These are phyloP conservation scores for Malassezia japonica DNA, from an alignment of 1,284 basidiomycete genomes.

Conservation along the genomic window DNA sequence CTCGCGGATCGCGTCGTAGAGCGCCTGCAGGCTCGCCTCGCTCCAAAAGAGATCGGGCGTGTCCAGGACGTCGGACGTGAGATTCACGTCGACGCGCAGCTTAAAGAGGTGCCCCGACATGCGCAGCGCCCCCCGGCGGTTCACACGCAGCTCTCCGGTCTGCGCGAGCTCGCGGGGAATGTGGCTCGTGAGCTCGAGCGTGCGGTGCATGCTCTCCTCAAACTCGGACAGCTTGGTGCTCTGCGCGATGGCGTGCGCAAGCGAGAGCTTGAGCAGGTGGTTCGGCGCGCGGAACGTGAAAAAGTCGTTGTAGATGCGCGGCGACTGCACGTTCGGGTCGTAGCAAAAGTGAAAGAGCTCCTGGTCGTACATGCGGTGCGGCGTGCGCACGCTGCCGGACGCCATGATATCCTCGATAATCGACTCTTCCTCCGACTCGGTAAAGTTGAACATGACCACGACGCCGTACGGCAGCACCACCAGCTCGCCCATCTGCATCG, in stretches of 20 bases:
- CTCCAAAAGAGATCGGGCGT: constrained; percentile 92
- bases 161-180: constrained; percentile 76
- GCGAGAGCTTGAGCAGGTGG: constrained; percentile 61
- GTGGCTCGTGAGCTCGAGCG: constrained; percentile 67
- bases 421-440: constrained; percentile 36
- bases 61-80: constrained; percentile 83
- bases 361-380: constrained; percentile 24
- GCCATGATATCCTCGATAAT: constrained; percentile 42
- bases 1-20: constrained; percentile 86
- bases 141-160: constrained; percentile 67
- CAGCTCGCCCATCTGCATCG: constrained; percentile 42
- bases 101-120: constrained; percentile 82
- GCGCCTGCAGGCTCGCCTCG: constrained; percentile 73
- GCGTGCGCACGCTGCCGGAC: constrained; percentile 35
- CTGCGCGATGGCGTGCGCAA: constrained; percentile 87
- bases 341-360: constrained; percentile 52
- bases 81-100: constrained; percentile 76
- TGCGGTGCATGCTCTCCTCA: constrained; percentile 68
- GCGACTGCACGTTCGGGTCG: constrained; percentile 69
- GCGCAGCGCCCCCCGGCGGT: constrained; percentile 70
- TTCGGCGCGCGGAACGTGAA: constrained; percentile 64
- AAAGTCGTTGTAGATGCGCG: constrained; percentile 70
- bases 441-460: constrained; percentile 47
- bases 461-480: constrained; percentile 46
- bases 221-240: constrained; percentile 83